Conservation (phyloP, 257 asterid species). For the Verbascum thapsus region DNA sequence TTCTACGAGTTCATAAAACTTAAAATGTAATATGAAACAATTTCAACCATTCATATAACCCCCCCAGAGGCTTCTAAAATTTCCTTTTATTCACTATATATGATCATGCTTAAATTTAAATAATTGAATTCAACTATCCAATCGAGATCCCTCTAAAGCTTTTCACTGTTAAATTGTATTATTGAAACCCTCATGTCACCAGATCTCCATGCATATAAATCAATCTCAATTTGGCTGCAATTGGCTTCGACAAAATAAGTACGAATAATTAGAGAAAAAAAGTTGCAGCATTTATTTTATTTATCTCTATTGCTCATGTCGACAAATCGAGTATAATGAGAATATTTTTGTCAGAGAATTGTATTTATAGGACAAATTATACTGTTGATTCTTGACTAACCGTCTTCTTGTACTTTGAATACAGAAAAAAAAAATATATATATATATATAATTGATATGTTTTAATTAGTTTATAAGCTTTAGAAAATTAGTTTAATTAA, state of each 20-base stretch:
- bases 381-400: constrained; percentile 30
- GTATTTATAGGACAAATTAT: constrained; percentile 24
- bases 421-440: too few relatives aligned
- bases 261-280: neutral
- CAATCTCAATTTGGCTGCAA: neutral
- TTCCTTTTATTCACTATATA: neutral
- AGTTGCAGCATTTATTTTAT: constrained; percentile 4
- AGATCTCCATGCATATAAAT: constrained; percentile 15
- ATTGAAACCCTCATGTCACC: constrained; percentile 6
- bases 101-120: too few relatives aligned
- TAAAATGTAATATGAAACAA: too few relatives aligned
- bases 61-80: too few relatives aligned
- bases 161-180: constrained; percentile 30
- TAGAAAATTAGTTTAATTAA: too few relatives aligned
- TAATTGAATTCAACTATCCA: constrained; percentile 34
- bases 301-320: constrained; percentile 45
- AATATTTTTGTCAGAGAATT: constrained; percentile 23
- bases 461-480: too few relatives aligned
- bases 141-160: constrained; percentile 28
- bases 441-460: too few relatives aligned
- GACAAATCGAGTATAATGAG: constrained; percentile 48
- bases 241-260: neutral
- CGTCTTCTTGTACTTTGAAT: constrained; percentile 21
- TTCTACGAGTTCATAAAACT: too few relatives aligned
- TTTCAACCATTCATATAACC: too few relatives aligned